Evolutionary conservation across 2,329 filamentous ascomycete genomes (phyloP), one percentile per base, ranked within the genome.

Genomic region (Colletotrichum sp.): DNA sequence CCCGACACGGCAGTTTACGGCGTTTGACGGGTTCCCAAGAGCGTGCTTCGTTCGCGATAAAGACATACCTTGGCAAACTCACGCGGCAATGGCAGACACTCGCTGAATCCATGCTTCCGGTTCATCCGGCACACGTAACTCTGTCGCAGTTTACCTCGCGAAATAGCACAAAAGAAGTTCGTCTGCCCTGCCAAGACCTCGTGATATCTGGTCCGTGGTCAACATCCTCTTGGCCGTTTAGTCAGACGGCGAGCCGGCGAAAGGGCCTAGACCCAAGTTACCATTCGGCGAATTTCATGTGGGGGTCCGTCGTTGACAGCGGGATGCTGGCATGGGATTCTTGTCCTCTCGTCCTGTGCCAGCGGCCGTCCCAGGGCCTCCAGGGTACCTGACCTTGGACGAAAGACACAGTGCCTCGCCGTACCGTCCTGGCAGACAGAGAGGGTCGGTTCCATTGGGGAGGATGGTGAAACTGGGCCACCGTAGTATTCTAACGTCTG

Each of bases 241-340:
- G 59, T 34, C 28, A 62, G 30, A 18, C 59, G 59, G 28, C 59
- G 28, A 62, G 59, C 18, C 59, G 28, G 59, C 59, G 59, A 62
- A 0, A 12, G 26, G 34, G 44, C 24, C 34, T 28, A 57, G 70
- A n/a, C 24, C 34, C 8, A 12, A 15, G 18, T 28, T 55, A 30
- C 34, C 34, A 34, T 34, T 60, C 44, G 34, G 62, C 68, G 34
- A 32, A 66, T 60, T 39, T 16, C 34, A n/a, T 9, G 68, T 39
- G 68, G 60, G 24, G 34, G 32, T 34, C 72, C 62, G 30, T 64
- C 15, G n/a, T 66, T 68, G 69, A 68, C 69, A 72, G 55, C 63
- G 69, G 68, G 28, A 72, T 72, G 68, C 68, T 16, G 52, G 68
- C 72, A 64, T 26, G 59, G 71, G 66, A 16, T 32, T 65, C 26